These are phyloP conservation scores for Sporisorium exsertum DNA, from an alignment of 1,284 basidiomycete species.

Conservation along the genomic window DNA sequence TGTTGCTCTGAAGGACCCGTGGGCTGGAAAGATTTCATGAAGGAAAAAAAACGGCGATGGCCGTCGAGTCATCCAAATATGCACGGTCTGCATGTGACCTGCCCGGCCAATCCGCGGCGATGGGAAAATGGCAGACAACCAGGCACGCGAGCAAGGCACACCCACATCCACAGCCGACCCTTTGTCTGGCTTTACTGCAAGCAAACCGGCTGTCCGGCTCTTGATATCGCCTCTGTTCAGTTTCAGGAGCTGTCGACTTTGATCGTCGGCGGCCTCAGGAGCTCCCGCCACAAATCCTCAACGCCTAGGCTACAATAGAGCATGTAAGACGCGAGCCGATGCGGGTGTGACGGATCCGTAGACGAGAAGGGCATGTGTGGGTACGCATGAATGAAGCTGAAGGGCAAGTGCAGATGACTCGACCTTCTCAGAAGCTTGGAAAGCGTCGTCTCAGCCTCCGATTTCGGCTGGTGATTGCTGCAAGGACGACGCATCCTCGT, in stretches of 20 bases:
- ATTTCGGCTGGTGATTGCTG: background rate
- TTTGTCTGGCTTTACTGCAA: no score
- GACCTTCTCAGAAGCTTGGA: conserved; percentile 16
- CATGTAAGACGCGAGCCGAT: background rate
- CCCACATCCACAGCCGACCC: background rate
- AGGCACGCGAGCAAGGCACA: conserved; percentile 3
- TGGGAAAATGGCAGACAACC: background rate
- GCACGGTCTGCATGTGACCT: conserved; percentile 2
- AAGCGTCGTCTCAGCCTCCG: background rate
- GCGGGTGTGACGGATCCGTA: background rate
- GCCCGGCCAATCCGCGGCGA: background rate
- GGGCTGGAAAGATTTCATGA: background rate
- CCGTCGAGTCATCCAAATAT: background rate
- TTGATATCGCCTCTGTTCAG: background rate
- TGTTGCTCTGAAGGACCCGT: no score
- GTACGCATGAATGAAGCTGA: background rate
- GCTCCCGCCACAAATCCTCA: no score
- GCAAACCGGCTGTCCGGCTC: background rate
- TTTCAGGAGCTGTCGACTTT: background rate
- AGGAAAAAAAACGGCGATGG: background rate
- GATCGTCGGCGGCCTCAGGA: no score
- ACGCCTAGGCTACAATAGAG: background rate
- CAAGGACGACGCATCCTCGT: background rate
- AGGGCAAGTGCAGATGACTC: conserved; percentile 12
- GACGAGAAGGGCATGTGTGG: background rate